Percentiles rank a stretch among this genome's conserved stretches.
Evolutionary conservation across 2,329 filamentous ascomycete genomes (phyloP).

Genomic region (Phialocephala sp.): DNA sequence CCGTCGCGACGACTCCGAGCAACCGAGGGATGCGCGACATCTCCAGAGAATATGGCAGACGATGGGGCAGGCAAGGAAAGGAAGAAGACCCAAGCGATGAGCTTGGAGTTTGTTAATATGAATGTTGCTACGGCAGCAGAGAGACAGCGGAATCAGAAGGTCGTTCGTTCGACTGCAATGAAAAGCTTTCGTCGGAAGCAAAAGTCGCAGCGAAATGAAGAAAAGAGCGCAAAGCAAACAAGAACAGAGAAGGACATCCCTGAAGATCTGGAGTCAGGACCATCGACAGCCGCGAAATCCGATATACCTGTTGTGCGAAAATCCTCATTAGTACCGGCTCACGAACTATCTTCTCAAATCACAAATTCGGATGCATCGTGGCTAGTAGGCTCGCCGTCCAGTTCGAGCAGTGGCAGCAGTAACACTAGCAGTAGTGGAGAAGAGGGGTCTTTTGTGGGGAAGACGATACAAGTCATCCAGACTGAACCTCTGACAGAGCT

Average conservation of each 20-base stretch:
- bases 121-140: constrained; percentile 13
- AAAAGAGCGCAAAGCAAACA: not conserved
- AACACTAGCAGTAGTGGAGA: not conserved
- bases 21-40: not conserved
- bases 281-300: not conserved
- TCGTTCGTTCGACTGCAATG: constrained; percentile 22
- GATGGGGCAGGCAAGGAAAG: not conserved
- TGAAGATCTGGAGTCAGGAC: not conserved
- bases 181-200: constrained; percentile 22
- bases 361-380: not conserved
- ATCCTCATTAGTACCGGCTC: not conserved
- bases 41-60: not conserved
- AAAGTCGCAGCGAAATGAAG: constrained; percentile 1
- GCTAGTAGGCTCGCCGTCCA: constrained; percentile 1
- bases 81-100: not conserved
- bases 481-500: not conserved
- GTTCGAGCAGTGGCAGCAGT: not conserved
- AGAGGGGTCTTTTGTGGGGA: not conserved
- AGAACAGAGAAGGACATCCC: not conserved
- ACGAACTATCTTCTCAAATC: not conserved
- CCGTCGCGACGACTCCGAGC: not conserved
- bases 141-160: constrained; percentile 20
- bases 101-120: constrained; percentile 22
- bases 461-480: not conserved
- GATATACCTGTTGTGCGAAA: not conserved